phyloP scores from a whole-genome alignment of 805 yeast genomes.

The Candida parachauliodes region DNA sequence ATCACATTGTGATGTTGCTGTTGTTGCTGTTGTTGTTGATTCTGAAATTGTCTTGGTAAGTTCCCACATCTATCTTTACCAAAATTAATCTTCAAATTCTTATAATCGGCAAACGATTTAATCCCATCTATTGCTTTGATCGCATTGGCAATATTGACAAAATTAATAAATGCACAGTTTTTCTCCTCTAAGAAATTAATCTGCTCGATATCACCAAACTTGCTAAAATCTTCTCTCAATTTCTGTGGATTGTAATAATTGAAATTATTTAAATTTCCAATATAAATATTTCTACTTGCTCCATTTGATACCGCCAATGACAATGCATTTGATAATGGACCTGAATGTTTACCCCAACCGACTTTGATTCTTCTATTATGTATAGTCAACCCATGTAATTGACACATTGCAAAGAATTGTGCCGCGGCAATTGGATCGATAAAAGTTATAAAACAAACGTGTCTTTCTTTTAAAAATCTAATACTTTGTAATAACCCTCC shows the following conservation, averaged over 20 bases:
- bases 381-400: slow-evolving; percentile 81
- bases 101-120: slow-evolving; percentile 62
- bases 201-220: slow-evolving; percentile 93
- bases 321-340: slow-evolving; percentile 82
- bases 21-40: slow-evolving; percentile 15
- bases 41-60: slow-evolving; percentile 73
- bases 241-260: slow-evolving; percentile 53
- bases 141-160: slow-evolving; percentile 87
- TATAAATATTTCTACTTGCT: slow-evolving; percentile 88
- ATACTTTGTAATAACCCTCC: slow-evolving; percentile 90
- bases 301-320: slow-evolving; percentile 90
- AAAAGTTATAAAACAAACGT: slow-evolving; percentile 91
- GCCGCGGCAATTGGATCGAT: slow-evolving; percentile 97
- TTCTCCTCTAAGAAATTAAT: slow-evolving; percentile 81
- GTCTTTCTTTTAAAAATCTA: slow-evolving; percentile 76
- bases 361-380: slow-evolving; percentile 84
- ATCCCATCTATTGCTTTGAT: slow-evolving; percentile 90
- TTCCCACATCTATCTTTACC: slow-evolving; percentile 97
- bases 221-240: slow-evolving; percentile 68
- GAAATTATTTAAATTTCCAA: slow-evolving; percentile 61
- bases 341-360: slow-evolving; percentile 98
- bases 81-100: slow-evolving; percentile 75
- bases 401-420: slow-evolving; percentile 92
- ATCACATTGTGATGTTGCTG: slow-evolving; percentile 2
- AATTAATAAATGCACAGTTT: slow-evolving; percentile 88